Conservation (phyloP, 2,329 filamentous ascomycete genomes). For the Sarocladiaceae sp. region DNA sequence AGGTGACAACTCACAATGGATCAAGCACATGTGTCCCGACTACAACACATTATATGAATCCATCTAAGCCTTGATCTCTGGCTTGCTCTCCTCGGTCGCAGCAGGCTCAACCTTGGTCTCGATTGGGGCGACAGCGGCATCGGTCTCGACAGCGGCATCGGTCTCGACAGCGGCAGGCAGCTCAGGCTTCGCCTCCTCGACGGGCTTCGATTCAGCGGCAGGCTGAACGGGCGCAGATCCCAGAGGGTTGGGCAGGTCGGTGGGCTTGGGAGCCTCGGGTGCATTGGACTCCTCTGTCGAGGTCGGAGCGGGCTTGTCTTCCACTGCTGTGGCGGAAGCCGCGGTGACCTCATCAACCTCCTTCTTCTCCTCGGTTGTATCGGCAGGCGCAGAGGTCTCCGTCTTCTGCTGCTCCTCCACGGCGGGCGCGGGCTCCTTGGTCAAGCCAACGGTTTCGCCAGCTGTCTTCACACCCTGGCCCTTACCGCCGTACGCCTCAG, state of each 20-base stretch:
- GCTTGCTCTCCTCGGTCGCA: neutral
- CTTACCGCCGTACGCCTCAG: conserved; percentile 75
- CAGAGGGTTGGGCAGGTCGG: neutral
- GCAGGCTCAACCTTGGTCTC: neutral
- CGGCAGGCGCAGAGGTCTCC: neutral
- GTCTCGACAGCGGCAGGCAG: neutral
- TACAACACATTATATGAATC: neutral
- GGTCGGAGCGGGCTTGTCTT: conserved; percentile 10
- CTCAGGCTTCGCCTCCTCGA: neutral
- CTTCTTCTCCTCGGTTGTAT: neutral
- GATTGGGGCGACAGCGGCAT: too few relatives aligned
- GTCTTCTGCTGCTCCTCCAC: neutral
- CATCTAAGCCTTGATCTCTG: neutral
- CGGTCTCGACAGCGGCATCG: neutral
- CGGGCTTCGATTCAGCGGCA: neutral
- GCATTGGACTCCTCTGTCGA: conserved; percentile 6
- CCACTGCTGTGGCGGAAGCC: neutral
- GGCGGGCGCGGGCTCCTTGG: neutral
- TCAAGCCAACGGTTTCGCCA: conserved; percentile 26
- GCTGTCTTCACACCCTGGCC: conserved; percentile 39
- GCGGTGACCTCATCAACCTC: neutral
- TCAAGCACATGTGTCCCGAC: neutral
- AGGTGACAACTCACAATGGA: neutral
- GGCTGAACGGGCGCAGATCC: neutral
- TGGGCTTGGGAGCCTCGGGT: conserved; percentile 8